Evolutionary conservation across 2,329 filamentous ascomycete genomes (phyloP).

Genomic region (Alternaria sp.): DNA sequence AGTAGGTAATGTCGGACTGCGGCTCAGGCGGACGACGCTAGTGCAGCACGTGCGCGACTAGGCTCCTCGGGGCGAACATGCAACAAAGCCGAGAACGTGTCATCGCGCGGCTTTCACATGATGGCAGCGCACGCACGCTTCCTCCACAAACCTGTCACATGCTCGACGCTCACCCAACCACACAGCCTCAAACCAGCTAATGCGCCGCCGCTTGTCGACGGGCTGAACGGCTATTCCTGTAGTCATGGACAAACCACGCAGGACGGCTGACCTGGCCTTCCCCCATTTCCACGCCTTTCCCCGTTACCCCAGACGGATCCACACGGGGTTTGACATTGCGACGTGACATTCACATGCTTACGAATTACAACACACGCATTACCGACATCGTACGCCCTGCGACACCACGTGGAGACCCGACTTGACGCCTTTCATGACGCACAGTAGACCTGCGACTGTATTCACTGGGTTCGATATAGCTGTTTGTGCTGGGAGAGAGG

Average conservation of each 20-base stretch:
- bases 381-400: neutral
- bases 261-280: slow-evolving; percentile 5
- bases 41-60: too few species aligned
- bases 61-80: neutral
- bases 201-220: slow-evolving; percentile 25
- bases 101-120: slow-evolving; percentile 30
- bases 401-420: slow-evolving; percentile 1
- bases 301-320: slow-evolving; percentile 5
- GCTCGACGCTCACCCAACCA: slow-evolving; percentile 23
- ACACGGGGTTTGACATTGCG: neutral
- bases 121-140: slow-evolving; percentile 8
- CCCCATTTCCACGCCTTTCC: neutral
- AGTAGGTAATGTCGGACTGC: neutral
- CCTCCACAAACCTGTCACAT: slow-evolving; percentile 29
- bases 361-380: neutral
- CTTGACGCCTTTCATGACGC: slow-evolving; percentile 25
- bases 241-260: slow-evolving; percentile 21
- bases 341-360: slow-evolving; percentile 8
- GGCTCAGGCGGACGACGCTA: neutral
- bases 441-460: neutral
- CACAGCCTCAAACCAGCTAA: slow-evolving; percentile 17
- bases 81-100: slow-evolving; percentile 20
- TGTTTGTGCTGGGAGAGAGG: neutral
- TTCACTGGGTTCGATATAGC: neutral
- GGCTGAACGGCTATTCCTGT: slow-evolving; percentile 10